Base-by-base conservation (phyloP, 2,329 filamentous ascomycete genomes). In the Penicillium sp. region DNA sequence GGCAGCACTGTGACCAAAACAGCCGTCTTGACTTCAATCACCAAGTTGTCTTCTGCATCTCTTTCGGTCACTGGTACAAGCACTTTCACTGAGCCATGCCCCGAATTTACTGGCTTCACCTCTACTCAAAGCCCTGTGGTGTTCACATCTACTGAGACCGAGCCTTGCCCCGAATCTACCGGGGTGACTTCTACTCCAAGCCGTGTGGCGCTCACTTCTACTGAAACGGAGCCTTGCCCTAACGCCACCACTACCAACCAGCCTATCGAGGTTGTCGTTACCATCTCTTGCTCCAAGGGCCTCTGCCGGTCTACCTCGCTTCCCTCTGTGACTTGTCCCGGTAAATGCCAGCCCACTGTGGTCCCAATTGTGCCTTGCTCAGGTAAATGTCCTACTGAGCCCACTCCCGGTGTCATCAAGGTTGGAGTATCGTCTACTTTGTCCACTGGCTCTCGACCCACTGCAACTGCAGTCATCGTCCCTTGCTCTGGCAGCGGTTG, bases 61-160 rank as follows among this genome's bases (percentile, higher is more conserved):
- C 16, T 6, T 21, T 38, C n/a, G 34, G 34, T 38, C 8, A 4
- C 3, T 18, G 18, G 23, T 18, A 6, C 10, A 2, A 26, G 36
- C 36, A 34, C 46, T 21, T 23, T 13, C 13, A 48, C 39, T 23
- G 45, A 21, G 36, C 26, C 45, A 16, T 39, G 23, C 34, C 18
- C 36, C 36, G 5, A 1, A 13, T 9, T 10, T 16, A 39, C 9
- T 10, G 18, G 18, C 16, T 8, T 39, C 16, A 39, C 36, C 13
- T 39, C 16, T 39, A 5, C 13, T 39, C 13, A 34, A 6, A 15
- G 28, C 33, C 31, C 21, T 9, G 8, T 29, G 3, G 28, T 29
- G 28, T 10, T 10, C 7, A 66, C 64, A 13, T 48, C 63, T 16
- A 67, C 63, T 15, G 54, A 61, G 33, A 39, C n/a, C n/a, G 45